Base-by-base conservation (phyloP, 768 basidiomycete genomes). In the Antrodiella citrinella region DNA sequence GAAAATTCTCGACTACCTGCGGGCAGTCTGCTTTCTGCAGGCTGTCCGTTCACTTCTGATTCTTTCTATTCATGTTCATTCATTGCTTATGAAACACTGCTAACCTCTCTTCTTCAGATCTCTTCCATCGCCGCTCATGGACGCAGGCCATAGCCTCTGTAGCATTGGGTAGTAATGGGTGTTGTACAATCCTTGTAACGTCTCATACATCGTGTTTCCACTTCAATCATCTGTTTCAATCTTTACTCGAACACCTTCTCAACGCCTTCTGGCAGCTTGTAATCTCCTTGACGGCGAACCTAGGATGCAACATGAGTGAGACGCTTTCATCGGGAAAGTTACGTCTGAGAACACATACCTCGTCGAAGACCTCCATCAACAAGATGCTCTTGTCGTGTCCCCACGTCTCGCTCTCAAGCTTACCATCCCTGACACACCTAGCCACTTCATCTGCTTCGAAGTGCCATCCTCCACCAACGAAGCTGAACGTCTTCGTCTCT, bases 1-100 rank as follows among this genome's bases (percentile, higher is more conserved):
- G 86, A 89, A 83, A 80, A 58, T 74, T 78, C 86, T 89, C 86
- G 88, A 85, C 86, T 88, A 88, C 86, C 86, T 89, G 86, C 83
- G 78, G 79, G 74, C 71, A 66, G 59, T 43, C 64, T 63, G 64
- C 68, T 67, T 72, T 72, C 30, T 66, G 68, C 52, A 68, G 64
- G 30, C 30, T 35, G 30, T 51, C 46, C 51, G 64, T 66, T 74
- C 75, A 77, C 66, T 76, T 65, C 73, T 76, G 74, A 76, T 49
- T 44, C 52, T 43, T 13, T 41, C 39, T 42, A 12, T 9, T 20
- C 13, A 9, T 50, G 19, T 25, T 45, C 21, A 44, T 11, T 39
- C 42, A 4, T 18, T 19, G n/a, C 13, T 10, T n/a, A 4, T 48
- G 13, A n/a, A 18, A 30, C n/a, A 15, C n/a, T 18, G n/a, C 12